These are phyloP conservation scores for Mycena sp. DNA, from an alignment of 1,284 basidiomycete species.

Conservation along the genomic window DNA sequence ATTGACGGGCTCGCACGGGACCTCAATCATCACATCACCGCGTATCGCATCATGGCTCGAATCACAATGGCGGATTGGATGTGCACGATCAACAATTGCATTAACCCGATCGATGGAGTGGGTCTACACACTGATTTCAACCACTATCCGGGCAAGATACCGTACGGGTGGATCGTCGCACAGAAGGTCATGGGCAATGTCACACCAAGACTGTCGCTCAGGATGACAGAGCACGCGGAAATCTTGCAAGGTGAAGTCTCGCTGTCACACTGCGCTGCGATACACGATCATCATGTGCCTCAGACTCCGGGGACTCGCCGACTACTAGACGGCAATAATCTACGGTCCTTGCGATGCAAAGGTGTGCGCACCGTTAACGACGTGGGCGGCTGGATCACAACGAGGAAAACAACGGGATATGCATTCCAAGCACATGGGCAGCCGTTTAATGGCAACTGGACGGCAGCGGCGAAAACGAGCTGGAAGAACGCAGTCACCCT, in stretches of 20 bases:
- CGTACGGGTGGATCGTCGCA: conserved; percentile 1
- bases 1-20: too few species aligned
- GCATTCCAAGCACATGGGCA: neutral
- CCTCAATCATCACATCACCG: too few species aligned
- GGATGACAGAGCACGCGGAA: neutral
- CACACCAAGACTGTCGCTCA: neutral
- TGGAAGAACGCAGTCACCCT: neutral
- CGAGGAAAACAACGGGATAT: neutral
- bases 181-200: conserved; percentile 1
- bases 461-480: neutral
- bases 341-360: neutral
- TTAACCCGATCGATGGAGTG: too few species aligned
- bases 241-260: neutral
- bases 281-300: neutral
- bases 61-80: too few species aligned
- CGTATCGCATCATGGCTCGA: too few species aligned
- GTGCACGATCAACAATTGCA: too few species aligned
- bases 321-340: neutral
- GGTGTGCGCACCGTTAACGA: neutral
- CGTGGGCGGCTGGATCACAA: neutral
- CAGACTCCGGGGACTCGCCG: neutral
- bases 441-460: neutral
- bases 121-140: too few species aligned
- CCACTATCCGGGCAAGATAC: too few species aligned
- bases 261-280: neutral